Conservation (phyloP, 306 rosid genomes). For the Amphicarpaea edgeworthii region DNA sequence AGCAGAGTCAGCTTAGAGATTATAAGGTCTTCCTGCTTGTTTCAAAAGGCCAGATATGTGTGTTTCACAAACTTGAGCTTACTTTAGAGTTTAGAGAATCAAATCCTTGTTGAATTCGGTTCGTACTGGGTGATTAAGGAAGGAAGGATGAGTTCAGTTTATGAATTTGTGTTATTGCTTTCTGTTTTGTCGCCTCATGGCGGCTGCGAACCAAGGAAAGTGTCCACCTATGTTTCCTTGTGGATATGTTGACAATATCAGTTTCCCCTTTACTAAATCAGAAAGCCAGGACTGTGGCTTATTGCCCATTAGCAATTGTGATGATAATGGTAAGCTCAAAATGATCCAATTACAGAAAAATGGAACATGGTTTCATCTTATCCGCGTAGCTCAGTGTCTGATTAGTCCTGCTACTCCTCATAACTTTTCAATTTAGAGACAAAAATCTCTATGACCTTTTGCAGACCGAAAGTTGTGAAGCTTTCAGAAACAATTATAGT, state of each 20-base stretch:
- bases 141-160: conserved; percentile 25
- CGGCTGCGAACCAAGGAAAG: not conserved
- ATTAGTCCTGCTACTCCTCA: not conserved
- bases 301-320: conserved; percentile 34
- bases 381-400: accelerated
- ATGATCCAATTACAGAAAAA: conserved; percentile 22
- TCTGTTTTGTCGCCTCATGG: conserved; percentile 37
- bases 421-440: conserved; percentile 41
- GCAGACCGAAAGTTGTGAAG: conserved; percentile 38
- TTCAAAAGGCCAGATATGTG: not conserved
- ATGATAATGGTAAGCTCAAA: not conserved
- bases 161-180: conserved; percentile 9
- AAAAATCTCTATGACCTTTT: not conserved
- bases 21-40: conserved; percentile 13
- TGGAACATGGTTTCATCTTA: conserved; percentile 20
- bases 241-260: conserved; percentile 44
- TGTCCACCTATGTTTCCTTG: conserved; percentile 47
- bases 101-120: conserved; percentile 1
- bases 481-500: conserved; percentile 33
- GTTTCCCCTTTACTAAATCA: conserved; percentile 45
- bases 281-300: conserved; percentile 48
- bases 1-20: conserved; percentile 26
- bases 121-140: not conserved
- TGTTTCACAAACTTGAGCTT: not conserved
- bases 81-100: not conserved